phyloP scores from a whole-genome alignment of 257 asterid species.

The Penstemon davidsonii region DNA sequence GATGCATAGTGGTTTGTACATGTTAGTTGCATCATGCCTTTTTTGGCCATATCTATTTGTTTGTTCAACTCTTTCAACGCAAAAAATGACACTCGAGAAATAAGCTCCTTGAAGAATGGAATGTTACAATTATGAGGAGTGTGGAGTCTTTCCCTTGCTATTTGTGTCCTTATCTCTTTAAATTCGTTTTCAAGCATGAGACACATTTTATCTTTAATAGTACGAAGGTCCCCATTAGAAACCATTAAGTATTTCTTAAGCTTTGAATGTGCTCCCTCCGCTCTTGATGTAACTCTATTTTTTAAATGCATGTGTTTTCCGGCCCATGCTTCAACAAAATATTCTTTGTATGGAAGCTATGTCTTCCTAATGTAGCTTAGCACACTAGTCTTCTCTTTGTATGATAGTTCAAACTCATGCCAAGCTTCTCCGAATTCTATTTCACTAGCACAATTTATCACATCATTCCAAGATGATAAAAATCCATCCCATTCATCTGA shows the following conservation, averaged over 20 bases:
- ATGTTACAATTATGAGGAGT: background rate
- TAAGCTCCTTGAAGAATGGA: no score
- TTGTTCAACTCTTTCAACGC: no score
- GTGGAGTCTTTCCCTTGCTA: background rate
- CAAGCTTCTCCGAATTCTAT: background rate
- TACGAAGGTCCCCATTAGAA: background rate
- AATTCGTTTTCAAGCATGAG: background rate
- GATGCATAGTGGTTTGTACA: no score
- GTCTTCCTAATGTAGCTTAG: slow-evolving; percentile 1
- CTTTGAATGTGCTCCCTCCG: background rate
- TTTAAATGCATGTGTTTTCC: background rate
- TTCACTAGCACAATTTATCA: background rate
- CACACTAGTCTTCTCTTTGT: background rate
- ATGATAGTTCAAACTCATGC: background rate
- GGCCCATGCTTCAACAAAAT: slow-evolving; percentile 4
- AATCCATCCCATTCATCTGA: background rate
- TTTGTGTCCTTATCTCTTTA: slow-evolving; percentile 5
- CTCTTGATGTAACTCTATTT: slow-evolving; percentile 16
- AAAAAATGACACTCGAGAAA: no score
- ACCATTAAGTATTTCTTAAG: background rate
- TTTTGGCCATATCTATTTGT: no score
- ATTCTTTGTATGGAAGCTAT: slow-evolving; percentile 5
- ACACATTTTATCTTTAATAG: background rate
- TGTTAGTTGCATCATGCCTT: no score
- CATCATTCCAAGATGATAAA: background rate